phyloP scores from a whole-genome alignment of 2,329 filamentous ascomycete genomes.

The Aspergillaceae sp. region DNA sequence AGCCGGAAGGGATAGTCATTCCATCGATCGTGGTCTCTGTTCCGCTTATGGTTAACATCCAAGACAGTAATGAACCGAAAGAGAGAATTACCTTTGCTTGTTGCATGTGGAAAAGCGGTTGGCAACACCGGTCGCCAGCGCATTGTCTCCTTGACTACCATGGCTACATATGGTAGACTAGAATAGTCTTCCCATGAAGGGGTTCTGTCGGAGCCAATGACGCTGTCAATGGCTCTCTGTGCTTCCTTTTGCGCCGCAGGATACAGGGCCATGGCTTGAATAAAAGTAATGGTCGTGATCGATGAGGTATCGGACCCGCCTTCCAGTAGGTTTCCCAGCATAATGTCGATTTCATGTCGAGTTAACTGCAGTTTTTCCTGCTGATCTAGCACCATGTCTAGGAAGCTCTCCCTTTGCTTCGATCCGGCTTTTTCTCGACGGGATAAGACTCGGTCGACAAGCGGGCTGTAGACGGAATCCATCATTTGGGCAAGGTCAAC shows the following conservation, averaged over 20 bases:
- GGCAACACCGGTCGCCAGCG: conserved; percentile 42
- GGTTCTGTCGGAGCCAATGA: conserved; percentile 41
- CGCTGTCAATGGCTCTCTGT: conserved; percentile 42
- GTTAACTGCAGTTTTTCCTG: conserved; percentile 20
- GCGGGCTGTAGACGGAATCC: conserved; percentile 33
- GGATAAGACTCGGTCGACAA: conserved; percentile 25
- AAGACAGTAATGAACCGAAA: too few relatives aligned
- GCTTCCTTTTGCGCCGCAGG: conserved; percentile 25
- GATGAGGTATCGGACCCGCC: conserved; percentile 36
- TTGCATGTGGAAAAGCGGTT: conserved; percentile 9
- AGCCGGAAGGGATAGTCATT: conserved; percentile 39
- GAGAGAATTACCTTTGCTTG: conserved; percentile 2
- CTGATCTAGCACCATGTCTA: conserved; percentile 37
- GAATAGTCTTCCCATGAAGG: conserved; percentile 35
- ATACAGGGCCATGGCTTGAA: conserved; percentile 8
- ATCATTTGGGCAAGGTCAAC: conserved; percentile 33
- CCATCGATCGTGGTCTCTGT: conserved; percentile 25
- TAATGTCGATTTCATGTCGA: conserved; percentile 35
- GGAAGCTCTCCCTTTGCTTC: conserved; percentile 20
- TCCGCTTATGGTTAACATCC: too few relatives aligned
- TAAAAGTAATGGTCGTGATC: conserved; percentile 27
- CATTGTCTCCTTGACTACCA: conserved; percentile 48
- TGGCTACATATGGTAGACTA: conserved; percentile 34
- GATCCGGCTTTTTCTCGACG: conserved; percentile 20
- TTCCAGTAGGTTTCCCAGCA: conserved; percentile 18